These are phyloP conservation scores for Podospora appendiculata DNA, from an alignment of 495 filamentous ascomycete species.

Conservation along the genomic window DNA sequence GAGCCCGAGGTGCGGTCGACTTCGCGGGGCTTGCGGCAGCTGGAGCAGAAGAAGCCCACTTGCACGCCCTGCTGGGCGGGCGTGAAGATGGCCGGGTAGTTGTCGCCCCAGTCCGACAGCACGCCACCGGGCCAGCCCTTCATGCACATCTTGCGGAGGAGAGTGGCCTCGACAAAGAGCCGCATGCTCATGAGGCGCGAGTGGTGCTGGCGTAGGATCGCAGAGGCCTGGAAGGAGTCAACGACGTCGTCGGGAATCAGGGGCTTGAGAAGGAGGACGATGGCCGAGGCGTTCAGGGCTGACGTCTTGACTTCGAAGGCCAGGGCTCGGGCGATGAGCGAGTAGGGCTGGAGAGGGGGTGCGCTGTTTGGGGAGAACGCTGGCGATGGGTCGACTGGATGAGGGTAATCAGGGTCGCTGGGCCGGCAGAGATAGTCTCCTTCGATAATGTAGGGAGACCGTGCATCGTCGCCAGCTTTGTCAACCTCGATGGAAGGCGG, in stretches of 20 bases:
- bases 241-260: conserved; percentile 40
- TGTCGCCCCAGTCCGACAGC: conserved; percentile 31
- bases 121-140: conserved; percentile 35
- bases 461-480: conserved; percentile 20
- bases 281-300: conserved; percentile 41
- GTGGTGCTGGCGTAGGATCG: conserved; percentile 59
- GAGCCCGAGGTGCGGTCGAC: conserved; percentile 30
- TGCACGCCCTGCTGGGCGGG: conserved; percentile 42
- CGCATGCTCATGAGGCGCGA: conserved; percentile 53
- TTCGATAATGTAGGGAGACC: conserved; percentile 34
- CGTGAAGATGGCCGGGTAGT: conserved; percentile 54
- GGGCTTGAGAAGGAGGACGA: conserved; percentile 44
- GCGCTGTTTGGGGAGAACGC: conserved; percentile 6
- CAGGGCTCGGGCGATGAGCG: conserved; percentile 38
- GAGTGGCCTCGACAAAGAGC: conserved; percentile 59
- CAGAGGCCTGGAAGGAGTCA: conserved; percentile 38
- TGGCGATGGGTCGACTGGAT: conserved; percentile 17
- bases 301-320: conserved; percentile 38
- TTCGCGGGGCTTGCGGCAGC: conserved; percentile 45
- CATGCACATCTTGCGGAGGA: conserved; percentile 59
- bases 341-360: conserved; percentile 39
- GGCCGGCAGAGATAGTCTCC: conserved; percentile 43
- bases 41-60: conserved; percentile 40
- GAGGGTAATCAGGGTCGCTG: conserved; percentile 39
- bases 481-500: background rate